Percentiles rank a stretch among this genome's conserved stretches.
These are phyloP conservation scores for Elaeis guineensis DNA, from an alignment of 176 grass and related monocot genomes.

Conservation along the genomic window DNA sequence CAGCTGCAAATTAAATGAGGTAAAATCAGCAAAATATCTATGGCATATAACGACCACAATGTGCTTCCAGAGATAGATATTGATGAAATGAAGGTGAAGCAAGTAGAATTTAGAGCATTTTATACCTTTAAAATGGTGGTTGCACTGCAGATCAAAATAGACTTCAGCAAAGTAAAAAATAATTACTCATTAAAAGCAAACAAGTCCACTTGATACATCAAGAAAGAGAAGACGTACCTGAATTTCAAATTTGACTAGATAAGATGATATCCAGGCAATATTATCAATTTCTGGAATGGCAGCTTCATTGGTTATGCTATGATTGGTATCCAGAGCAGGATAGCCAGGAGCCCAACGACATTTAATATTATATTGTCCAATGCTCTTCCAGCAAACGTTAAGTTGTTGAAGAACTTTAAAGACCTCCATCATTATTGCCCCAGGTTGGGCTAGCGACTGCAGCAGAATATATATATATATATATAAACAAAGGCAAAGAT, in stretches of 20 bases:
- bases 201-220: not conserved
- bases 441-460: constrained; percentile 70
- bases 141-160: too few relatives aligned
- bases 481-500: not conserved
- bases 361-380: constrained; percentile 90
- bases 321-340: constrained; percentile 28
- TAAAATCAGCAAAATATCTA: not conserved
- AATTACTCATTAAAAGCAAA: too few relatives aligned
- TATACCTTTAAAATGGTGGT: too few relatives aligned
- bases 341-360: constrained; percentile 61
- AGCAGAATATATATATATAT: not conserved
- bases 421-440: constrained; percentile 81
- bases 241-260: constrained; percentile 76
- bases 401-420: constrained; percentile 65
- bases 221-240: constrained; percentile 43
- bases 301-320: constrained; percentile 39
- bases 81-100: too few relatives aligned
- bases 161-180: too few relatives aligned
- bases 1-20: constrained; percentile 33
- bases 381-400: constrained; percentile 84
- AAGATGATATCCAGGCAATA: constrained; percentile 13
- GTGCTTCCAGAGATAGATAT: too few relatives aligned
- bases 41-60: too few relatives aligned
- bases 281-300: constrained; percentile 56
- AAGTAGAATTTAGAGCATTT: too few relatives aligned